Evolutionary conservation across 75 land plant genomes (phyloP), one percentile per base, ranked within the genome.

Genomic region (Pinus taeda): DNA sequence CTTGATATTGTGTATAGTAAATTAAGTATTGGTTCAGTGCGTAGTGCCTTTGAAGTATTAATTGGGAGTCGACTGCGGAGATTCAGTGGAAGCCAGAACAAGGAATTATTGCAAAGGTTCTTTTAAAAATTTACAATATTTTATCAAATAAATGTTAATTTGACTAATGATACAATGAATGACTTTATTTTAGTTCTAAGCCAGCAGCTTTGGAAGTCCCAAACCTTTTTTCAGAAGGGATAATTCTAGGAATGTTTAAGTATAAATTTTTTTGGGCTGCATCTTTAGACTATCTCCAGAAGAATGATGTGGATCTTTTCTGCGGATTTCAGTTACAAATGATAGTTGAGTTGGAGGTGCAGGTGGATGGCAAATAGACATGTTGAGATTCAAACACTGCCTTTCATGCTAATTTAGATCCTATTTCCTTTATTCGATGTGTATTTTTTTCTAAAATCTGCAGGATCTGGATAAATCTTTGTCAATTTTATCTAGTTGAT

Each of bases 41-140:
- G 99, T 15, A 91, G 84, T 85, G 98, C 99, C 18, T 97, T 97
- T 82, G 91, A 92, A 83, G 95, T 93, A 53, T 93, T 95, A 24
- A 91, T 97, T 20, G 99, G 99, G 60, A 94, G 84, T 69, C 81
- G 91, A 71, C 87, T 97, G 3, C 75, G 87, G 69, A 95, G 91
- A 76, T 93, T 97, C 81, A 86, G 86, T 77, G 93, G 95, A 45
- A 69, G 81, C 56, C 91, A 88, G 24, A 83, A 90, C 73, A 83
- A 88, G 29, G 98, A 93, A 65, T 82, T 97, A 45, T 92, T 97
- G 73, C 77, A 86, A 60, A 93, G 94, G 99, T 97, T 69, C 29
- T 22, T 57, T 15, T 78, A 29, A 9, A 57, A 59, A 65, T n/a
- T 69, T 39, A 69, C 13, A n/a, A 17, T 42, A 20, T 45, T 12